Percentiles rank a stretch among this genome's conserved stretches.
phyloP scores from a whole-genome alignment of 495 filamentous ascomycete genomes.

The Clavariopsis aquatica region DNA sequence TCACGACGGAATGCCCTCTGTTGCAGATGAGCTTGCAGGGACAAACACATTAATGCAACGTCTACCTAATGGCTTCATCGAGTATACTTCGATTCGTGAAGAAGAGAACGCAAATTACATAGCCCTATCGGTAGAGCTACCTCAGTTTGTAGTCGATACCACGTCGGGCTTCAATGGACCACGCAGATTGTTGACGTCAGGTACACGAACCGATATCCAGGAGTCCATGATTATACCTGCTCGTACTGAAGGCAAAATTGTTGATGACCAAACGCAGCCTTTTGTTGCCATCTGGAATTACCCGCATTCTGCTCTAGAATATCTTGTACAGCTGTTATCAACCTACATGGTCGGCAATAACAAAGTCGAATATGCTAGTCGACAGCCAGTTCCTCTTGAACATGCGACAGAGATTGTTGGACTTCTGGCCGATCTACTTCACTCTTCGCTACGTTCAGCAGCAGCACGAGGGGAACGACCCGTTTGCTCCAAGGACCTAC shows the following conservation, averaged over 20 bases:
- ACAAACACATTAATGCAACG: conserved; percentile 71
- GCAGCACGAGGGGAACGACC: background rate
- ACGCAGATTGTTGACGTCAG: conserved; percentile 5
- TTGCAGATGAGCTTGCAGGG: conserved; percentile 58
- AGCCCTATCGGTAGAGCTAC: conserved; percentile 53
- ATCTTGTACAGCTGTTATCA: conserved; percentile 70
- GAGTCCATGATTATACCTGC: conserved; percentile 27
- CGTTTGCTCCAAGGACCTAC: conserved; percentile 32
- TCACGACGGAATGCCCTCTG: conserved; percentile 52
- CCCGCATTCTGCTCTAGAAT: conserved; percentile 72
- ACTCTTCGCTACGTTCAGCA: conserved; percentile 40
- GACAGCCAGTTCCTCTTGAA: conserved; percentile 46
- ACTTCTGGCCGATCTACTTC: conserved; percentile 59
- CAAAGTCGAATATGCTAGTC: conserved; percentile 34
- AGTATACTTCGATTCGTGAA: conserved; percentile 74
- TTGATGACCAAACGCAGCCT: conserved; percentile 58
- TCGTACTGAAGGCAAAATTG: conserved; percentile 31
- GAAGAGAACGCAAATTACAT: conserved; percentile 79
- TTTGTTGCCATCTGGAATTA: conserved; percentile 68
- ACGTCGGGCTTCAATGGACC: background rate
- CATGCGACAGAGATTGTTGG: conserved; percentile 64
- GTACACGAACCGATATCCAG: background rate
- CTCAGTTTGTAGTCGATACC: conserved; percentile 49
- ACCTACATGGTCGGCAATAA: conserved; percentile 39
- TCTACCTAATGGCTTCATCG: conserved; percentile 63